A percentile compares a stretch with the other conserved stretches of the same genome.
These are phyloP conservation scores for Paramecium primaurelia DNA, from an alignment of 73 alveolate species.

Conservation along the genomic window DNA sequence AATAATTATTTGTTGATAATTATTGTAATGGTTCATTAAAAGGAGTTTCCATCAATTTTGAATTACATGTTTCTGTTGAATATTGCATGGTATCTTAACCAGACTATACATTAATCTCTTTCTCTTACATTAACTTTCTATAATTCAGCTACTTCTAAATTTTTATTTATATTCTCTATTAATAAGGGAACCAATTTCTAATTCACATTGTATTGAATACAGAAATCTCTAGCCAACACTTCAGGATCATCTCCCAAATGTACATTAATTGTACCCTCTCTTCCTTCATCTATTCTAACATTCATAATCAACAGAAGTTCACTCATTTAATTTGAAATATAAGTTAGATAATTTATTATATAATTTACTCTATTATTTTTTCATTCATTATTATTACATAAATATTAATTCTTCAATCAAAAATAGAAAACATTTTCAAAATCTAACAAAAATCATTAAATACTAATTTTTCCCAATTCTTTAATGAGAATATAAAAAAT, in stretches of 20 bases:
- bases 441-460: not conserved
- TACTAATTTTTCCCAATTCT: not conserved
- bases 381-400: not conserved
- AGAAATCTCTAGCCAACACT: conserved; percentile 41
- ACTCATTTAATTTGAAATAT: not conserved
- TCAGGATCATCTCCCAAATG: conserved; percentile 32
- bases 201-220: conserved; percentile 3
- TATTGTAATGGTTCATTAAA: not conserved
- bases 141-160: not conserved
- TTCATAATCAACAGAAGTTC: conserved; percentile 4
- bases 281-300: not conserved
- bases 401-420: no score
- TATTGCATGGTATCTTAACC: not conserved
- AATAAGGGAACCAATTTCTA: conserved; percentile 1
- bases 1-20: not conserved
- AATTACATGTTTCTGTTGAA: conserved; percentile 16
- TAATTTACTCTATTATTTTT: not conserved
- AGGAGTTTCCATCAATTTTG: not conserved
- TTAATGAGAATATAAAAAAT: not conserved
- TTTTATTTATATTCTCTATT: conserved; percentile 26
- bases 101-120: not conserved
- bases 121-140: not conserved
- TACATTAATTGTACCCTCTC: conserved; percentile 5
- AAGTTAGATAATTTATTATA: not conserved
- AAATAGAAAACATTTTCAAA: no score